A percentile compares a stretch with the other conserved stretches of the same genome.
phyloP scores from a whole-genome alignment of 495 filamentous ascomycete species.

The Aspergillus taichungensis region DNA sequence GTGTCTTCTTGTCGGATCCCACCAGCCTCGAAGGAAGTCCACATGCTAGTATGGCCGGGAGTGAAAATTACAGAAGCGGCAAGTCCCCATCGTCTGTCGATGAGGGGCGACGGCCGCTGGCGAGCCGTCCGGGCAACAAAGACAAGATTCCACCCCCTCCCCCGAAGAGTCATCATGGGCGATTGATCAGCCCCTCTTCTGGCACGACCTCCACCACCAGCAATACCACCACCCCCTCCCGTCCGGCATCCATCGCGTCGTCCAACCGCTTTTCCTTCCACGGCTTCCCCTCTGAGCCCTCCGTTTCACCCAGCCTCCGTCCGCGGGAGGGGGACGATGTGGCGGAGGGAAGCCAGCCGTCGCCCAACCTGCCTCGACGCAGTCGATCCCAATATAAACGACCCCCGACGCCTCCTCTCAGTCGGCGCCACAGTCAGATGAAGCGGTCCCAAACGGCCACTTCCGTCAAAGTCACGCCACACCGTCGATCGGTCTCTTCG shows the following conservation, averaged over 20 bases:
- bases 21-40: too few species aligned
- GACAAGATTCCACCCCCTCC: conserved; percentile 45
- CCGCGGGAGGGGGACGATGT: conserved; percentile 34
- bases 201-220: conserved; percentile 11
- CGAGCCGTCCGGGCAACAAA: conserved; percentile 16
- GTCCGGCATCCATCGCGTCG: conserved; percentile 16
- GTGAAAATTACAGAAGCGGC: conserved; percentile 8
- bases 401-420: conserved; percentile 42
- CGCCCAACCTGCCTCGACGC: conserved; percentile 23
- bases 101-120: conserved; percentile 29
- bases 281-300: conserved; percentile 15
- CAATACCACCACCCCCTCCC: too few species aligned
- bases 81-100: conserved; percentile 23
- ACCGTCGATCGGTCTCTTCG: conserved; percentile 23
- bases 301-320: conserved; percentile 10
- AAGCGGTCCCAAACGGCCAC: conserved; percentile 30
- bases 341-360: conserved; percentile 9
- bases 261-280: conserved; percentile 24
- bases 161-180: conserved; percentile 59
- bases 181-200: conserved; percentile 44
- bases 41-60: too few species aligned
- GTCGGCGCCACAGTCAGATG: conserved; percentile 42
- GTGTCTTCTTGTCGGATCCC: too few species aligned
- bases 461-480: conserved; percentile 21
- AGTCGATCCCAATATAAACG: conserved; percentile 34